phyloP scores from a whole-genome alignment of 1,139 yeast species.

The Yamadazyma membranifaciens region DNA sequence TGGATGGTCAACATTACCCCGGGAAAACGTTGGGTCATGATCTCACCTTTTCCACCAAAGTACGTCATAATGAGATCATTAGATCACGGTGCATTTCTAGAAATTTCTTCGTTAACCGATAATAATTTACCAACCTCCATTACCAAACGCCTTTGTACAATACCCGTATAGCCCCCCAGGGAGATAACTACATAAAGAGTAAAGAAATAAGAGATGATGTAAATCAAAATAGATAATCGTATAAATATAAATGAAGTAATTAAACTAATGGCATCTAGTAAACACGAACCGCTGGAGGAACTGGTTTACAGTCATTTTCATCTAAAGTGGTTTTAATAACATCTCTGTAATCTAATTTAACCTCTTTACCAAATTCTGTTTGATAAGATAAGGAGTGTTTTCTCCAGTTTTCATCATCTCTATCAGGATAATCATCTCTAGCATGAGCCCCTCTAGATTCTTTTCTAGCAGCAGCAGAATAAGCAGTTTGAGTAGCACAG shows the following conservation, averaged over 20 bases:
- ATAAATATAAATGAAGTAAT: neutral
- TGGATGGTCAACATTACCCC: no score
- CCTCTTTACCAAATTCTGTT: constrained; percentile 64
- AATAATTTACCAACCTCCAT: no score
- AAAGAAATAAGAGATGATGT: neutral
- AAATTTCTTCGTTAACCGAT: neutral
- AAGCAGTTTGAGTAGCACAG: constrained; percentile 96
- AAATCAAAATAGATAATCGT: neutral
- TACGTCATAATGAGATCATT: neutral
- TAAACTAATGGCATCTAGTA: constrained; percentile 45
- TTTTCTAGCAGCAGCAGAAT: constrained; percentile 89
- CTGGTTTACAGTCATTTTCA: constrained; percentile 89
- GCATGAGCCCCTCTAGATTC: constrained; percentile 99
- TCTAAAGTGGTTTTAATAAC: constrained; percentile 85
- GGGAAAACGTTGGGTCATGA: no score
- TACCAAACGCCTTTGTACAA: no score
- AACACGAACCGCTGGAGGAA: constrained; percentile 96
- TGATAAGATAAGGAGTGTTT: constrained; percentile 97
- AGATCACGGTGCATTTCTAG: neutral
- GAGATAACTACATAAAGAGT: no score
- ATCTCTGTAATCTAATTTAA: constrained; percentile 78
- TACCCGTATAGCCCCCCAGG: no score
- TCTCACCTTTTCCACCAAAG: neutral
- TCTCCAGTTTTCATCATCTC: constrained; percentile 98
- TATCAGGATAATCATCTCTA: constrained; percentile 93